phyloP scores from a whole-genome alignment of 73 alveolate genomes.

The Paramecium sexaurelia region DNA sequence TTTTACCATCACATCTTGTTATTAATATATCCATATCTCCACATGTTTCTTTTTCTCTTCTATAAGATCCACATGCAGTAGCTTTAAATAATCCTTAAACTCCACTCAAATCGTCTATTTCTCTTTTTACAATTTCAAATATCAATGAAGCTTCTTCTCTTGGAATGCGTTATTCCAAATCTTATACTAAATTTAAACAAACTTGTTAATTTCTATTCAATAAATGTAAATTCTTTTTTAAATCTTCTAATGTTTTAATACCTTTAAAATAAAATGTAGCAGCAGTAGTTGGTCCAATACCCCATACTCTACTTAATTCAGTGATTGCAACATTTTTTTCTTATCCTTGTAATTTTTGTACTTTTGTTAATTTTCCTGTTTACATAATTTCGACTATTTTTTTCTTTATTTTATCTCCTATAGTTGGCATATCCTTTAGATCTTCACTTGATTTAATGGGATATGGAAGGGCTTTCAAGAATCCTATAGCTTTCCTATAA shows the following conservation, averaged over 20 bases:
- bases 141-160: conserved; percentile 91
- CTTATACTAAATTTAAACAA: conserved; percentile 91
- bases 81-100: conserved; percentile 71
- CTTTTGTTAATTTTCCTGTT: conserved; percentile 87
- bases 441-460: conserved; percentile 74
- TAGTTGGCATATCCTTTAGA: conserved; percentile 68
- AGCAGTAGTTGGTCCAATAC: conserved; percentile 94
- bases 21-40: conserved; percentile 97
- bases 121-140: conserved; percentile 77
- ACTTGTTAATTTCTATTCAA: conserved; percentile 80
- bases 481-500: conserved; percentile 77
- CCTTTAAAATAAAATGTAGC: conserved; percentile 87
- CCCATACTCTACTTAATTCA: conserved; percentile 89
- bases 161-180: conserved; percentile 85
- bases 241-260: conserved; percentile 80
- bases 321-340: conserved; percentile 79
- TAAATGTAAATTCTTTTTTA: conserved; percentile 75
- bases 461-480: conserved; percentile 67
- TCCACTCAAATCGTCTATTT: background rate
- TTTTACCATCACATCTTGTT: conserved; percentile 84
- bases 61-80: conserved; percentile 91
- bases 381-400: conserved; percentile 90
- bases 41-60: conserved; percentile 95
- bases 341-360: conserved; percentile 79
- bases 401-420: conserved; percentile 89